Base-by-base conservation (phyloP, 73 alveolate species). In the Symbiodinium pilosum region DNA sequence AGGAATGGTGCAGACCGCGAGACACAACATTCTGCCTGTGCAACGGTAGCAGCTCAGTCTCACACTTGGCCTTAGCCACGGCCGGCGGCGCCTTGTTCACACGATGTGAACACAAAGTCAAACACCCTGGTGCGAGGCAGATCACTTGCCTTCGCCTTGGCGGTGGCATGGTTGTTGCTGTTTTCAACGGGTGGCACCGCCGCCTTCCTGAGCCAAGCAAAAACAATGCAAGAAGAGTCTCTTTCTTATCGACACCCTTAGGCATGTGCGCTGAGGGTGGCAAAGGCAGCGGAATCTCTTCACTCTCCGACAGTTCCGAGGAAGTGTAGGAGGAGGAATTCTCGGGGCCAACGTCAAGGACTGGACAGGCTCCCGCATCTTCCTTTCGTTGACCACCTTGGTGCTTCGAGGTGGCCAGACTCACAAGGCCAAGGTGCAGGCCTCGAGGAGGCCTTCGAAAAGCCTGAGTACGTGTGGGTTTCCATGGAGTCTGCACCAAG, bases 241-340 rank as follows among this genome's bases (percentile, higher is more conserved):
- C n/a, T n/a, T n/a, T n/a, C n/a, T n/a, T n/a, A n/a, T n/a, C n/a
- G n/a, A n/a, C n/a, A n/a, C n/a, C n/a, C n/a, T n/a, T n/a, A n/a
- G 91, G 69, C 21, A 34, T 39, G 18, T 39, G 21, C 93, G 87
- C 95, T 7, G 71, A 83, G 26, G 87, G 95, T 5, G 94, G 86
- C 43, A 88, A 69, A 1, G 95, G 95, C 86, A 88, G 21, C 2
- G 87, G 87, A 8, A 59, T 77, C 81, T 88, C 95, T 64, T 88
- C 95, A 41, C 95, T 88, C 95, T 88, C 95, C 51, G 95, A 88
- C 52, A 88, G 54, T 86, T 88, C 95, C 73, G 95, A 88, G 71
- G 95, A 88, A n/a, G 95, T 88, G 86, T 88, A 88, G 86, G 95
- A 88, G 6, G 94, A 87, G 44, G 95, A 88, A n/a, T 88, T 88